phyloP scores from a whole-genome alignment of 192 early-diverging fungal species.

The Coemansia sp. region DNA sequence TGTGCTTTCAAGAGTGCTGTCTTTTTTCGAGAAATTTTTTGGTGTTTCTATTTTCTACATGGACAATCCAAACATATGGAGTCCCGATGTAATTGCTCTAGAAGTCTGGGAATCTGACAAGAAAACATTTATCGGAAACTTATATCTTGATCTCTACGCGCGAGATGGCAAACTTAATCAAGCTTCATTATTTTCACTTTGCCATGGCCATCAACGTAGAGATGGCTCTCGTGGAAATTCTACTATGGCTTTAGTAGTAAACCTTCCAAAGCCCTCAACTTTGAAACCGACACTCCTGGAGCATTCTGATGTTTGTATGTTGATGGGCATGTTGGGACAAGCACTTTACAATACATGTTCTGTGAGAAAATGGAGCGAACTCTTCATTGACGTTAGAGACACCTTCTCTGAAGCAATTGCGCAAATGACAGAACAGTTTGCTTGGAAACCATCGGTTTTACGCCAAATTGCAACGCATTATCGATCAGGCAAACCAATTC shows the following conservation, averaged over 20 bases:
- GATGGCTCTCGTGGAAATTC: conserved; percentile 53
- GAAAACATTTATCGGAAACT: conserved; percentile 58
- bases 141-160: conserved; percentile 70
- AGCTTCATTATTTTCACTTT: conserved; percentile 48
- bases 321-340: conserved; percentile 75
- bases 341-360: conserved; percentile 60
- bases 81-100: conserved; percentile 65
- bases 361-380: conserved; percentile 55
- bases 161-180: conserved; percentile 62
- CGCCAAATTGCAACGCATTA: conserved; percentile 60
- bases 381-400: conserved; percentile 50
- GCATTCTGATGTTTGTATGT: conserved; percentile 71
- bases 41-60: conserved; percentile 62
- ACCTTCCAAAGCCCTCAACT: conserved; percentile 57
- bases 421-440: conserved; percentile 78
- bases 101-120: conserved; percentile 64
- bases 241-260: conserved; percentile 60
- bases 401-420: conserved; percentile 79
- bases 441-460: conserved; percentile 56
- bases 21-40: conserved; percentile 65
- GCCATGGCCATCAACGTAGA: conserved; percentile 54
- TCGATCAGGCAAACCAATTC: conserved; percentile 57
- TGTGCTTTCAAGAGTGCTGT: conserved; percentile 59
- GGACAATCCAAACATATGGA: conserved; percentile 59
- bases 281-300: conserved; percentile 66